A percentile compares a stretch with the other conserved stretches of the same genome.
Conservation (phyloP, 768 basidiomycete species). For the Auriscalpium orientale region DNA sequence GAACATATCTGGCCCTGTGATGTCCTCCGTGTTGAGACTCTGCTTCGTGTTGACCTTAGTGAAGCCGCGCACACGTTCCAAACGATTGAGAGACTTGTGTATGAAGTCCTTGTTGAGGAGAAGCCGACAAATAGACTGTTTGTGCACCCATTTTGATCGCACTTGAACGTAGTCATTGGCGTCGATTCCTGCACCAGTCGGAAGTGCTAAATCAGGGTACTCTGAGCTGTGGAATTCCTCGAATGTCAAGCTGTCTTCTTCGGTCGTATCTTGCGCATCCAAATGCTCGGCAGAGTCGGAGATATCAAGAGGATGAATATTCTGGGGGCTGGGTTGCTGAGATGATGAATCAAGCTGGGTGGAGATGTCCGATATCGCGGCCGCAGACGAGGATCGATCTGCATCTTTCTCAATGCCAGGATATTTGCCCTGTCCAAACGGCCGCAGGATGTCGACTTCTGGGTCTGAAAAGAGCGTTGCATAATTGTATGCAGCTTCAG, state of each 20-base stretch:
- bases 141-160: neutral
- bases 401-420: neutral
- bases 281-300: neutral
- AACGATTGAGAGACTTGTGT: neutral
- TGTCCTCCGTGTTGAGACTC: neutral
- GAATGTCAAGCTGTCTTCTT: neutral
- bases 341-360: neutral
- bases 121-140: neutral
- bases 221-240: neutral
- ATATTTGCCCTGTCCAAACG: slow-evolving; percentile 1
- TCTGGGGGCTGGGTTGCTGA: neutral
- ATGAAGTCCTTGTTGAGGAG: neutral
- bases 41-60: neutral
- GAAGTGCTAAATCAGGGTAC: neutral
- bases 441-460: neutral
- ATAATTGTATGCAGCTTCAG: neutral
- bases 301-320: too few relatives aligned
- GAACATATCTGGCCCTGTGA: neutral
- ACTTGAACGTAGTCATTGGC: neutral
- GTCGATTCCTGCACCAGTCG: neutral
- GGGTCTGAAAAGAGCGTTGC: neutral
- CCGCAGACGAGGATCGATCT: neutral
- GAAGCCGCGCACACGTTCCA: neutral
- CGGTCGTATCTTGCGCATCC: neutral
- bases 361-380: neutral